These are phyloP conservation scores for Nicotiana noctiflora DNA, from an alignment of 257 asterid genomes.

Conservation along the genomic window DNA sequence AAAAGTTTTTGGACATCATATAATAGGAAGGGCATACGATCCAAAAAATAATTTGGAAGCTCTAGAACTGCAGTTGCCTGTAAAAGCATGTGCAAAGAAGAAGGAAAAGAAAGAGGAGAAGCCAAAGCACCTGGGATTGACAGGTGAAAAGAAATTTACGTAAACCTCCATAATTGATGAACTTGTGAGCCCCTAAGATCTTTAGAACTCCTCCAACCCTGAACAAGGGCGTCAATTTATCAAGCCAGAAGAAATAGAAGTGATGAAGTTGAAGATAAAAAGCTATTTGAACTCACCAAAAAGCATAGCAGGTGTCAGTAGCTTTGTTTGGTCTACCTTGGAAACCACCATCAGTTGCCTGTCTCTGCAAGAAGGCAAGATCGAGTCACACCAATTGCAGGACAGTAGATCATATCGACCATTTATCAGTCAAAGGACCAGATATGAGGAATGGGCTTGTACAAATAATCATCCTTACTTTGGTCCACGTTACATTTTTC, in stretches of 20 bases:
- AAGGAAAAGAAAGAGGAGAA: conserved; percentile 19
- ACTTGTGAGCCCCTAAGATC: conserved; percentile 67
- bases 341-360: conserved; percentile 79
- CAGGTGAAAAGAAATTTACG: conserved; percentile 66
- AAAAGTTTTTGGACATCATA: background rate
- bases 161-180: conserved; percentile 50
- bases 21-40: background rate
- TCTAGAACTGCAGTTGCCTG: too few species aligned
- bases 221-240: conserved; percentile 4
- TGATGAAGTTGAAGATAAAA: background rate
- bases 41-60: too few species aligned
- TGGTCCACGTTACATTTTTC: background rate
- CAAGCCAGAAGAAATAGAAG: conserved; percentile 4
- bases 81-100: background rate
- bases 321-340: conserved; percentile 91
- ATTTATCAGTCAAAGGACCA: background rate
- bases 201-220: conserved; percentile 89
- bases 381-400: background rate
- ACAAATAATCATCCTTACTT: background rate
- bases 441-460: background rate
- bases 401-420: background rate
- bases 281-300: conserved; percentile 49
- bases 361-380: conserved; percentile 52
- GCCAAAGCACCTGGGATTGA: conserved; percentile 61
- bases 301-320: conserved; percentile 88